phyloP scores from a whole-genome alignment of 75 land plant species.

The Azolla pinnata region DNA sequence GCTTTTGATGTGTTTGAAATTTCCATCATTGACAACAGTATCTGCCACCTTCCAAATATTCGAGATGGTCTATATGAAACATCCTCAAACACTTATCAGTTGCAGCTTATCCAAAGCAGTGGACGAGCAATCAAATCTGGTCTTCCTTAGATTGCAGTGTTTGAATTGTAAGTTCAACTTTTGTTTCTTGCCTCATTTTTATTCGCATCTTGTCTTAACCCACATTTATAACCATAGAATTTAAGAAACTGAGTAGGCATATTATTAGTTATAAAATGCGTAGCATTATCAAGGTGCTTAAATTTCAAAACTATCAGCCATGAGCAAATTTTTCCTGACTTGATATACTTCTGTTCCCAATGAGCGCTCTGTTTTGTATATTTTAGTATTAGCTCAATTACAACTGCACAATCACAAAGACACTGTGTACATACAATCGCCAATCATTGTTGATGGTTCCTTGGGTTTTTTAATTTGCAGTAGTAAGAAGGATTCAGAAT shows the following conservation, averaged over 20 bases:
- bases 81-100: neutral
- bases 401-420: no score
- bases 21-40: neutral
- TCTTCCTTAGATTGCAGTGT: neutral
- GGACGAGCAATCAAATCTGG: conserved; percentile 4
- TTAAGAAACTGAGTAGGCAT: neutral
- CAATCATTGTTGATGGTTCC: no score
- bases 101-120: neutral
- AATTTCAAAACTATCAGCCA: neutral
- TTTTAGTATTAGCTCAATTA: neutral
- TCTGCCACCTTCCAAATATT: neutral
- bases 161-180: neutral
- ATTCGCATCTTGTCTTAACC: no score
- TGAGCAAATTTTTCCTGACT: neutral
- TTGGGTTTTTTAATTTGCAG: neutral
- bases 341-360: no score
- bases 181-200: neutral
- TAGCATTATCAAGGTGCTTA: neutral
- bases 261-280: neutral
- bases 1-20: neutral
- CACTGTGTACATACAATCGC: no score
- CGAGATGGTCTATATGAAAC: neutral
- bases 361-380: neutral
- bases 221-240: no score
- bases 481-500: neutral